phyloP scores from a whole-genome alignment of 768 basidiomycete genomes.

The Lentinula lateritia region DNA sequence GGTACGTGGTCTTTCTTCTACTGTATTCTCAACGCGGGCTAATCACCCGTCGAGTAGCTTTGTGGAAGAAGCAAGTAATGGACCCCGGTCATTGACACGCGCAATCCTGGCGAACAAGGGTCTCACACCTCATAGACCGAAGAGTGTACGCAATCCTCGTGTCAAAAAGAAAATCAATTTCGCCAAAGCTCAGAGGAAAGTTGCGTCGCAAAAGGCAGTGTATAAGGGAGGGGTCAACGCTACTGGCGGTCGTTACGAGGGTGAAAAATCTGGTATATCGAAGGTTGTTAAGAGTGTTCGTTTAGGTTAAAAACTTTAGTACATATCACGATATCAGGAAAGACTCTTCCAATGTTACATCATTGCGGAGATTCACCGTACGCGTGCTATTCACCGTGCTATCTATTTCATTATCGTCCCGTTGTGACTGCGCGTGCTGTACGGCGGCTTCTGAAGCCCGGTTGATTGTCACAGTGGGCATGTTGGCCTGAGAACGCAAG shows the following conservation, averaged over 20 bases:
- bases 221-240: slow-evolving; percentile 83
- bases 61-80: slow-evolving; percentile 35
- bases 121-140: slow-evolving; percentile 84
- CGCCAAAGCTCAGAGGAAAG: slow-evolving; percentile 92
- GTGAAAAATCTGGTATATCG: slow-evolving; percentile 91
- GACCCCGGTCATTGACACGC: slow-evolving; percentile 85
- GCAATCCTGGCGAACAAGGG: slow-evolving; percentile 94
- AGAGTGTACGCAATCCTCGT: slow-evolving; percentile 90
- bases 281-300: slow-evolving; percentile 85
- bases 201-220: slow-evolving; percentile 85
- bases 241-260: slow-evolving; percentile 71
- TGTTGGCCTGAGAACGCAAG: not conserved
- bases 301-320: slow-evolving; percentile 36
- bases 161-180: slow-evolving; percentile 94
- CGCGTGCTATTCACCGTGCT: too few species aligned
- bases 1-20: slow-evolving; percentile 37
- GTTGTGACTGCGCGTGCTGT: not conserved
- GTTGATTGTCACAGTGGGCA: not conserved
- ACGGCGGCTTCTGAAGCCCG: not conserved
- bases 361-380: too few species aligned
- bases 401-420: not conserved
- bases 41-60: slow-evolving; percentile 19
- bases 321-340: not conserved
- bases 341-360: too few species aligned
- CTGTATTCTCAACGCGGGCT: not conserved